Conservation (phyloP, 169 alveolate species). For the Cryptosporidium muris region DNA sequence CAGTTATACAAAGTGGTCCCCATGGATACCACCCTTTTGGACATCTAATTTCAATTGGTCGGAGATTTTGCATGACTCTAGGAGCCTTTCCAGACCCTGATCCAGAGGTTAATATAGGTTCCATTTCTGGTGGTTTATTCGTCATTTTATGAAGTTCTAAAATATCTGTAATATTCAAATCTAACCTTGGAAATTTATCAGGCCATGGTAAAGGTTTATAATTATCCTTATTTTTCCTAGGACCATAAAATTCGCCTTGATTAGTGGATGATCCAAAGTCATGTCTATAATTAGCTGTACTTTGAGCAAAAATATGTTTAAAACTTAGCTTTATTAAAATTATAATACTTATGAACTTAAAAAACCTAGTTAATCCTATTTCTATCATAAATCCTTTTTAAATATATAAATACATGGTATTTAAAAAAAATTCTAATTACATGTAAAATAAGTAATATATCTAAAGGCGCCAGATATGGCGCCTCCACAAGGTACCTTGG, state of each 20-base stretch:
- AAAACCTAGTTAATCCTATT: neutral
- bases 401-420: too few species aligned
- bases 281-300: constrained; percentile 39
- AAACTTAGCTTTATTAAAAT: neutral
- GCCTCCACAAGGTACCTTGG: too few species aligned
- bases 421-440: too few species aligned
- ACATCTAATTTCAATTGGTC: constrained; percentile 60
- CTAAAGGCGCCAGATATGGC: too few species aligned
- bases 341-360: neutral
- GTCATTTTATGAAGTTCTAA: constrained; percentile 61
- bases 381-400: too few species aligned
- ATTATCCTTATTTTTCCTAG: constrained; percentile 23
- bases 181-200: constrained; percentile 62
- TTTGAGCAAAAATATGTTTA: neutral
- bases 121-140: constrained; percentile 29
- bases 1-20: constrained; percentile 66
- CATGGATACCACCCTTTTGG: constrained; percentile 71
- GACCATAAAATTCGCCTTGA: constrained; percentile 63
- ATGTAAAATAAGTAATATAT: too few species aligned
- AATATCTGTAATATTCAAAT: constrained; percentile 24
- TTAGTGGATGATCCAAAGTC: constrained; percentile 39
- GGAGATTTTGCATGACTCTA: constrained; percentile 31
- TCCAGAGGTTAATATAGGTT: constrained; percentile 33
- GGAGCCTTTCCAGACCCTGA: constrained; percentile 12
- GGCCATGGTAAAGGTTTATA: constrained; percentile 64